Evolutionary conservation across 2,329 filamentous ascomycete genomes (phyloP).

Genomic region (Emmonsiellopsis sp.): DNA sequence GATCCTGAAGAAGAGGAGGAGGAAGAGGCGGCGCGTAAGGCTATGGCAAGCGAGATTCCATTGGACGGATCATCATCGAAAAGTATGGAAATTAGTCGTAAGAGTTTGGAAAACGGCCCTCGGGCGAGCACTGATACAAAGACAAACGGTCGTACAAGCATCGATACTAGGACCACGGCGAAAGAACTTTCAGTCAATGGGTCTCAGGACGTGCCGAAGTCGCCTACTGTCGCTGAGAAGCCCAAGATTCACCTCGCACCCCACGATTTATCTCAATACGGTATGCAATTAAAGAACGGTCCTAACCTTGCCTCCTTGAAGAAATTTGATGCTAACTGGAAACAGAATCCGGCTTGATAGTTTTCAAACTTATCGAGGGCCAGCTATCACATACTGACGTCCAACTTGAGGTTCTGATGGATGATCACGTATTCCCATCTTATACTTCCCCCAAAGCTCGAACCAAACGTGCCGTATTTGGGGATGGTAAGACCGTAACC

Average conservation of each 20-base stretch:
- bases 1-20: slow-evolving; percentile 66
- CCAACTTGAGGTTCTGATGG: slow-evolving; percentile 80
- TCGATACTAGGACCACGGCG: slow-evolving; percentile 28
- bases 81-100: slow-evolving; percentile 7
- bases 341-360: slow-evolving; percentile 76
- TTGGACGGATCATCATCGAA: slow-evolving; percentile 18
- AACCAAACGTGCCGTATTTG: slow-evolving; percentile 61
- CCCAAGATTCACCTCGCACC: slow-evolving; percentile 71
- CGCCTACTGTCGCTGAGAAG: slow-evolving; percentile 36
- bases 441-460: slow-evolving; percentile 73
- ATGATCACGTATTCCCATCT: slow-evolving; percentile 87
- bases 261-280: slow-evolving; percentile 72
- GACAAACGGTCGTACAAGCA: slow-evolving; percentile 21
- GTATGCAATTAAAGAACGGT: slow-evolving; percentile 33
- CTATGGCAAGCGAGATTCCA: slow-evolving; percentile 14
- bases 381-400: slow-evolving; percentile 69
- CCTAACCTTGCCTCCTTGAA: not conserved
- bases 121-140: slow-evolving; percentile 21
- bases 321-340: slow-evolving; percentile 24
- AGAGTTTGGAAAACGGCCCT: slow-evolving; percentile 4
- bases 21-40: slow-evolving; percentile 26
- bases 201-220: slow-evolving; percentile 38
- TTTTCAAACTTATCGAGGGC: slow-evolving; percentile 89
- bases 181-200: slow-evolving; percentile 32
- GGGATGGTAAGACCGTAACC: slow-evolving; percentile 55